Percentiles rank a stretch among this genome's conserved stretches.
These are phyloP conservation scores for Starmerella geochares DNA, from an alignment of 805 yeast species.

Conservation along the genomic window DNA sequence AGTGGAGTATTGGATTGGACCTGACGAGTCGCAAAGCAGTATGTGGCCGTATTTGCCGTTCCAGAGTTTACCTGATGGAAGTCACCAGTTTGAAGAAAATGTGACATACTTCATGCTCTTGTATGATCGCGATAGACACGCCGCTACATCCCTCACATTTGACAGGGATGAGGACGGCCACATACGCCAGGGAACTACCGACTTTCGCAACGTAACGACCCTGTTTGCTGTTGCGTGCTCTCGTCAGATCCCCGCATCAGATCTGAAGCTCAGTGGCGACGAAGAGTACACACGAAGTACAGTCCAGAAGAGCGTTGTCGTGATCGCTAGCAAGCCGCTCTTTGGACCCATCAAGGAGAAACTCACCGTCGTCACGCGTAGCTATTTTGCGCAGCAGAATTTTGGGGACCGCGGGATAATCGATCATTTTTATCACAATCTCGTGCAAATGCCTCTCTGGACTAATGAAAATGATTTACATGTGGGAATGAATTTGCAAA, in stretches of 20 bases:
- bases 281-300: conserved; percentile 71
- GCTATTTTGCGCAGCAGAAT: conserved; percentile 71
- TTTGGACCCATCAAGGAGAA: conserved; percentile 80
- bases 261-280: conserved; percentile 40
- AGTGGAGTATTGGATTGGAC: conserved; percentile 76
- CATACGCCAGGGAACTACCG: conserved; percentile 34
- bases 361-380: conserved; percentile 75
- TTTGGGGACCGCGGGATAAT: conserved; percentile 62
- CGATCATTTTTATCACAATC: conserved; percentile 57
- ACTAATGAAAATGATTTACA: conserved; percentile 50
- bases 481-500: conserved; percentile 64
- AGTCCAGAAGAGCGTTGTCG: conserved; percentile 83
- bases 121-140: conserved; percentile 46
- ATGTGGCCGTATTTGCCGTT: conserved; percentile 85
- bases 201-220: conserved; percentile 45
- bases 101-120: conserved; percentile 80
- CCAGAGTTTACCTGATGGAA: conserved; percentile 93
- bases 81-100: conserved; percentile 87
- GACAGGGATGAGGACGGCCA: conserved; percentile 33
- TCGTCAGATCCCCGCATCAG: conserved; percentile 61
- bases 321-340: conserved; percentile 76
- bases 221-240: conserved; percentile 93
- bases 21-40: conserved; percentile 34
- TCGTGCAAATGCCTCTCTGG: conserved; percentile 30
- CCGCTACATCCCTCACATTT: conserved; percentile 38